phyloP scores from a whole-genome alignment of 176 grass and related monocot genomes.

The Zoysia pacifica region DNA sequence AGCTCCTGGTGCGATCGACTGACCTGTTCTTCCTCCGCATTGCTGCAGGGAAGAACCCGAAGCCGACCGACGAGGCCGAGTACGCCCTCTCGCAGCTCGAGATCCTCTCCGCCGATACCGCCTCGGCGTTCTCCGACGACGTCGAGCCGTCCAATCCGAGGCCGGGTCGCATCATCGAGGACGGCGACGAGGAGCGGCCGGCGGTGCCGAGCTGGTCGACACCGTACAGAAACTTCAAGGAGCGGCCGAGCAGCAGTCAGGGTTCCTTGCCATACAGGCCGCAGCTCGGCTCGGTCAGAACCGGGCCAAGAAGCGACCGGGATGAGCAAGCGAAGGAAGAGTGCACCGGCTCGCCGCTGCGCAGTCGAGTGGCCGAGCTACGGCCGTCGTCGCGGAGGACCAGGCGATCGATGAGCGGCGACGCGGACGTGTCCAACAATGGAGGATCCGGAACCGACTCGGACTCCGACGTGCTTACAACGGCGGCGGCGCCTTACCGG shows the following conservation, averaged over 20 bases:
- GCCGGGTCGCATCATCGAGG: not conserved
- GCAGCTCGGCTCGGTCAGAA: constrained; percentile 11
- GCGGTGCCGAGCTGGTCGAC: constrained; percentile 9
- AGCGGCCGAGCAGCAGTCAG: not conserved
- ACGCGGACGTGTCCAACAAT: not conserved
- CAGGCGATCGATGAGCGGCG: constrained; percentile 34
- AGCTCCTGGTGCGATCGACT: not conserved
- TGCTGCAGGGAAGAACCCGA: constrained; percentile 36
- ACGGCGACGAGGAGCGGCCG: not conserved
- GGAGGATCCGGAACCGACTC: too few species aligned
- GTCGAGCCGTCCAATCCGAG: not conserved
- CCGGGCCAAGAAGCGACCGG: constrained; percentile 17
- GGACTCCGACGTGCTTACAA: not conserved
- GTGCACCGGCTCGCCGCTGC: not conserved
- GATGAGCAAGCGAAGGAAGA: not conserved
- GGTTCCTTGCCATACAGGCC: constrained; percentile 35
- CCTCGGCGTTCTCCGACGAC: constrained; percentile 13
- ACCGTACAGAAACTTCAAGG: not conserved
- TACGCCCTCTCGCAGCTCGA: constrained; percentile 50
- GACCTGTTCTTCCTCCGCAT: not conserved
- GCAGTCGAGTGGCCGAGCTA: not conserved
- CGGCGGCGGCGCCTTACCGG: not conserved
- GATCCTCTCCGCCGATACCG: constrained; percentile 49
- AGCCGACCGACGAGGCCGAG: constrained; percentile 1
- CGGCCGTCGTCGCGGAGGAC: constrained; percentile 27